Conservation (phyloP, 2,329 filamentous ascomycete species). For the Colletotrichum gigasporum region DNA sequence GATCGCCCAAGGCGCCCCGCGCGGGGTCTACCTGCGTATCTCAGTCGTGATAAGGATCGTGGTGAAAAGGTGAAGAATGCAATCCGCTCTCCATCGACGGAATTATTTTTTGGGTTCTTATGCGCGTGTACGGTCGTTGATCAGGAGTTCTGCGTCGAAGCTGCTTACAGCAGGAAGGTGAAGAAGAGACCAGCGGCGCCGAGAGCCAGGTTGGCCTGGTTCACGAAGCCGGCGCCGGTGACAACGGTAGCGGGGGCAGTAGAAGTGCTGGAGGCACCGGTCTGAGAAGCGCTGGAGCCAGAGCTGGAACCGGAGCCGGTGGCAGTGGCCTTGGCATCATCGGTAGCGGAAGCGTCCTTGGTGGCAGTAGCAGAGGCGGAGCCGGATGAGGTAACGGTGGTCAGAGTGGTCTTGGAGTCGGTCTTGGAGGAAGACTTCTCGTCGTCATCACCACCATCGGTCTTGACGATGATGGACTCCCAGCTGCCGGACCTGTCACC, state of each 20-base stretch:
- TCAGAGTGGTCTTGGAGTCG: conserved; percentile 30
- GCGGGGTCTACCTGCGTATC: not conserved
- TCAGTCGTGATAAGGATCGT: conserved; percentile 23
- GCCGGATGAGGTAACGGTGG: conserved; percentile 24
- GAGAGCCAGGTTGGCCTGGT: conserved; percentile 33
- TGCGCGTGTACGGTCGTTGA: conserved; percentile 25
- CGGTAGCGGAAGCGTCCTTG: not conserved
- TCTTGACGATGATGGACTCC: conserved; percentile 59
- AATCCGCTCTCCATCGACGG: conserved; percentile 31
- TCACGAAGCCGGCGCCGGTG: conserved; percentile 28
- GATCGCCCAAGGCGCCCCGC: not conserved
- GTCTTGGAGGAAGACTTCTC: conserved; percentile 30
- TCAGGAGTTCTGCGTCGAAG: not conserved
- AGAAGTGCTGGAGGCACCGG: conserved; percentile 4
- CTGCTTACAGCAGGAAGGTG: conserved; percentile 33
- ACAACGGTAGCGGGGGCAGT: conserved; percentile 20
- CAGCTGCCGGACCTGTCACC: conserved; percentile 58
- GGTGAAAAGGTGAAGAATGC: conserved; percentile 11
- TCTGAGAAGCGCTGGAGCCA: not conserved
- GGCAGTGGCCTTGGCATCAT: not conserved
- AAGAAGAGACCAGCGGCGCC: conserved; percentile 32
- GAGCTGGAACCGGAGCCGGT: conserved; percentile 7
- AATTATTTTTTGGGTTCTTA: conserved; percentile 14
- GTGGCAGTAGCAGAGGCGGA: conserved; percentile 15
- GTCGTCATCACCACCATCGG: conserved; percentile 28